phyloP scores from a whole-genome alignment of 768 basidiomycete species.

The Lactarius indigo region DNA sequence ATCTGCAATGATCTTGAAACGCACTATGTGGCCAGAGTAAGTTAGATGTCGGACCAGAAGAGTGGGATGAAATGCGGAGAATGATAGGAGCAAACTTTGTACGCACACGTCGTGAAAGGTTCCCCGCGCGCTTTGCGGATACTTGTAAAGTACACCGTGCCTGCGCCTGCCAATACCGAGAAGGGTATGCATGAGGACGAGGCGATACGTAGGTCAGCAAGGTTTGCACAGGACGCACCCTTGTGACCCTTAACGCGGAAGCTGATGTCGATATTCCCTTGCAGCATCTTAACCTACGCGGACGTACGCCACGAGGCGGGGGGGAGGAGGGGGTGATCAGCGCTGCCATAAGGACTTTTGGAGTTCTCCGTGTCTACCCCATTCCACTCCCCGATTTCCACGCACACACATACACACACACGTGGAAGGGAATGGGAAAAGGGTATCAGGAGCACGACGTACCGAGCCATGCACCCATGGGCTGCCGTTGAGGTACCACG shows the following conservation, averaged over 20 bases:
- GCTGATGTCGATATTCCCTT: constrained; percentile 75
- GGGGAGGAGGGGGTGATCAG: not conserved
- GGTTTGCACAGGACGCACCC: constrained; percentile 39
- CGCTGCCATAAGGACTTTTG: constrained; percentile 4
- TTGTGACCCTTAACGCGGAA: constrained; percentile 71
- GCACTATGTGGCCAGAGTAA: constrained; percentile 2
- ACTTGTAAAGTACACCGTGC: constrained; percentile 81
- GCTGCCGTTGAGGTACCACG: constrained; percentile 76
- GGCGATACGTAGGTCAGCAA: not conserved
- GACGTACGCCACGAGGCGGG: not conserved
- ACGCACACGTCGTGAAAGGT: constrained; percentile 65
- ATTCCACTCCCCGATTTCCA: not conserved
- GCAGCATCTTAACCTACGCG: constrained; percentile 62
- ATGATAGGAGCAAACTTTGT: not conserved
- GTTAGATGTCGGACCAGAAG: not conserved
- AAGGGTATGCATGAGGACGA: not conserved
- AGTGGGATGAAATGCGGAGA: not conserved
- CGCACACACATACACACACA: too few species aligned
- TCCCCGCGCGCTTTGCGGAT: constrained; percentile 72
- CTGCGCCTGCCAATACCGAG: constrained; percentile 45
- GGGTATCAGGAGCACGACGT: constrained; percentile 24
- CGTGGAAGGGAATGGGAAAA: too few species aligned
- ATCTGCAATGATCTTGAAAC: constrained; percentile 22
- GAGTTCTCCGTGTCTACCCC: too few species aligned
- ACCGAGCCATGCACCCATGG: constrained; percentile 69